Conservation (phyloP, 1,139 yeast genomes). For the Diutina pseudorugosa region DNA sequence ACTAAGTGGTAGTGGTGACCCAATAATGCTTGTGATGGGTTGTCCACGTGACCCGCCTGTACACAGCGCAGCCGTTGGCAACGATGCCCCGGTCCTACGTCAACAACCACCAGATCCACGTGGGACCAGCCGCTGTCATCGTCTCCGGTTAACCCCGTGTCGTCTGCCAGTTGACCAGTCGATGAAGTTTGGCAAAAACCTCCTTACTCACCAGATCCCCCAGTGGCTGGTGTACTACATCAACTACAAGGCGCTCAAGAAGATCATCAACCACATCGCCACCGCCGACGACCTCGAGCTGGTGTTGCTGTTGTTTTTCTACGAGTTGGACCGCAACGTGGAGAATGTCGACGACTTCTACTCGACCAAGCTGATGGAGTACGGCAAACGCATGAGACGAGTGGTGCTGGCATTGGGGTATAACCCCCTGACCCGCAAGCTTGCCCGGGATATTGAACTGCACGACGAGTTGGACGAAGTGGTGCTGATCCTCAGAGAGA, state of each 20-base stretch:
- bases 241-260: slow-evolving; percentile 78
- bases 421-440: slow-evolving; percentile 11
- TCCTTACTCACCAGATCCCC: slow-evolving; percentile 78
- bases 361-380: slow-evolving; percentile 60
- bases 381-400: slow-evolving; percentile 52
- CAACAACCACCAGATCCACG: not conserved
- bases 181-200: slow-evolving; percentile 82
- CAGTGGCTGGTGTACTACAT: slow-evolving; percentile 80
- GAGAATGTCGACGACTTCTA: slow-evolving; percentile 76
- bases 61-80: not conserved
- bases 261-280: slow-evolving; percentile 47
- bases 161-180: not conserved
- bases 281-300: not conserved
- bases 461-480: slow-evolving; percentile 71
- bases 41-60: not conserved
- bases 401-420: slow-evolving; percentile 26
- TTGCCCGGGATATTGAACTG: slow-evolving; percentile 22
- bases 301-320: slow-evolving; percentile 56
- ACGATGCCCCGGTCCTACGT: not conserved
- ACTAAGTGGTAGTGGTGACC: no score
- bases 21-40: not conserved
- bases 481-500: slow-evolving; percentile 60
- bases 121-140: not conserved
- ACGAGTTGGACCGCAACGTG: slow-evolving; percentile 66
- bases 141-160: not conserved